Base-by-base conservation (phyloP, 495 filamentous ascomycete species). In the Neurospora tetrasperma region DNA sequence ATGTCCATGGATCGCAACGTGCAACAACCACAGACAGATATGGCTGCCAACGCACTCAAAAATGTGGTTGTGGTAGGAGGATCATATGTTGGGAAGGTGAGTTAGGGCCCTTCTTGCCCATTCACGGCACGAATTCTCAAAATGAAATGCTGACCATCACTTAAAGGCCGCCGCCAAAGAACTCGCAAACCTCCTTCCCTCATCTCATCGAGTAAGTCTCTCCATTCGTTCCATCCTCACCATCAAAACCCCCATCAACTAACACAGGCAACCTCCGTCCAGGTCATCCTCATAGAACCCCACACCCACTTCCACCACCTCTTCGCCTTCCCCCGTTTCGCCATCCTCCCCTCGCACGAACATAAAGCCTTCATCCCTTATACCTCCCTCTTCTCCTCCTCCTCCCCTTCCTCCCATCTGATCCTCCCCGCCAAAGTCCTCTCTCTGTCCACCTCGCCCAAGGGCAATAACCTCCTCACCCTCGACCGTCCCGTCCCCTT, bases 331-430 rank as follows among this genome's bases (percentile, higher is more conserved):
- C 86, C 86, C 42, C 85, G 86, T 3, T 88, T 87, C 74, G 83
- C 86, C 12, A 80, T 86, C 18, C 72, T 85, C 23, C 80, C 83
- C 0, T 79, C 80, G 20, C 80, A 88, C 42, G 86, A 88, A 71
- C 85, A 88, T 72, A 88, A 88, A 72, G 87, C 86, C 2, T 88
- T 89, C 75, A 86, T 88, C 69, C 86, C 86, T 0, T 86, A 86
- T 76, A 81, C 75, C 27, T 75, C 77, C 11, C 74, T 85, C 31
- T 87, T 86, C 72, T 69, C 80, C 4, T 73, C 46, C 2, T 71
- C 78, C 77, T 10, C 78, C 84, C 10, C 82, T 4, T 69, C 79
- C 0, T 75, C 75, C 11, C 84, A 86, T 73, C 41, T 74, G 12
- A 79, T 86, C 12, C 74, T 86, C 38, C 81, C 80, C 69, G 85